phyloP scores from a whole-genome alignment of 176 grass and related monocot genomes.

The Chrysopogon serrulatus region DNA sequence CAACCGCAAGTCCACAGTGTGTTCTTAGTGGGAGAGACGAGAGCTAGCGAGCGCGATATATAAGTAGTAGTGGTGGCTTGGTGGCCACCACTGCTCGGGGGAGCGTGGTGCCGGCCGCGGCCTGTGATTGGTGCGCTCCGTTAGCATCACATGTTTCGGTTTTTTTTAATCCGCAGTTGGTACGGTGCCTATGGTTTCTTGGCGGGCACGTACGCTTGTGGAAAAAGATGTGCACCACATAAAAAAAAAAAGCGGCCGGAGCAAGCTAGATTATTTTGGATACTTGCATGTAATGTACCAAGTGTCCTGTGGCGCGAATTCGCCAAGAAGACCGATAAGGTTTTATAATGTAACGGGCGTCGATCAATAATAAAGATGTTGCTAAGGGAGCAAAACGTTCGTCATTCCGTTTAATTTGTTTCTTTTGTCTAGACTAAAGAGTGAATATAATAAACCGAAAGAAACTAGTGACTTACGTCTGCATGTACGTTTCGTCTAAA shows the following conservation, averaged over 20 bases:
- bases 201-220: no score
- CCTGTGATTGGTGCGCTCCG: no score
- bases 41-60: not conserved
- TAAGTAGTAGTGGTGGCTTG: not conserved
- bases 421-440: not conserved
- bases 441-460: not conserved
- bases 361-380: no score
- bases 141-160: conserved; percentile 24
- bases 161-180: not conserved
- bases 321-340: not conserved
- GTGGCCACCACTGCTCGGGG: not conserved
- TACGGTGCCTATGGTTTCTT: no score
- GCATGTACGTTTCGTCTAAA: no score
- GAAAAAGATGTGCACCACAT: conserved; percentile 2
- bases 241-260: not conserved
- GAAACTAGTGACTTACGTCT: not conserved
- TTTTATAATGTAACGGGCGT: not conserved
- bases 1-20: not conserved
- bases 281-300: not conserved
- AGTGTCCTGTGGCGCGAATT: not conserved
- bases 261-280: not conserved
- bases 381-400: no score
- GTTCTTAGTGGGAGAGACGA: no score
- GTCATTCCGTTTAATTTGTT: not conserved
- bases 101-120: no score